Evolutionary conservation across 345 rosid species (phyloP), one percentile per base, ranked within the genome.

Genomic region (Camelina laxa): DNA sequence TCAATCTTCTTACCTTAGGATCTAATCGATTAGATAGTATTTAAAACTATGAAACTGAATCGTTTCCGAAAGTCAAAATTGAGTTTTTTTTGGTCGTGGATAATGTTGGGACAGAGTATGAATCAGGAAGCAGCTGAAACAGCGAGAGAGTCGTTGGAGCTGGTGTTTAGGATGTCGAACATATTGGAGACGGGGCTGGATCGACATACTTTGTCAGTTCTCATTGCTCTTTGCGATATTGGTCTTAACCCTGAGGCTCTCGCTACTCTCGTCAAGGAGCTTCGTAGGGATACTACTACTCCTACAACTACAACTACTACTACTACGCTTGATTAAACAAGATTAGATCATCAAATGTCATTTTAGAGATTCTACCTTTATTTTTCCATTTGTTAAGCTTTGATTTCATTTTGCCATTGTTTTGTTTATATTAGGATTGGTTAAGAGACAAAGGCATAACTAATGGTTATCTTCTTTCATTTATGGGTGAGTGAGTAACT

Each of bases 221-320:
- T 81, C 17, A 73, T 77, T 33, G 84, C 84, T 47, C 84, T 81
- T 14, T 77, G 81, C 16, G 81, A 81, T 61, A 75, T 81, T 27
- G 81, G 84, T 65, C 73, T 81, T 31, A 81, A 81, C 79, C 84
- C 81, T 49, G 84, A 81, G 60, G 79, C 84, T 33, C 15, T 81
- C 9, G 84, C 84, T 69, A 75, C 84, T 77, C 60, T 77, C 45
- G 79, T 81, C 51, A 81, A 81, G 62, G 84, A 81, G 79, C 79
- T 81, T 51, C 73, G 70, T 0, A 47, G 56, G 3, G 16, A 30
- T 11, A 30, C 56, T 64, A n/a, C 24, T 47, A 3, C 65, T 3
- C 41, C 65, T 1, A 4, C 63, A 2, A 35, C 45, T 2, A 6
- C 65, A 3, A 60, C 65, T 39, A n/a, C n/a, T n/a, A 59, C 64